Conservation (phyloP, 257 asterid species). For the Coffea eugenioides region DNA sequence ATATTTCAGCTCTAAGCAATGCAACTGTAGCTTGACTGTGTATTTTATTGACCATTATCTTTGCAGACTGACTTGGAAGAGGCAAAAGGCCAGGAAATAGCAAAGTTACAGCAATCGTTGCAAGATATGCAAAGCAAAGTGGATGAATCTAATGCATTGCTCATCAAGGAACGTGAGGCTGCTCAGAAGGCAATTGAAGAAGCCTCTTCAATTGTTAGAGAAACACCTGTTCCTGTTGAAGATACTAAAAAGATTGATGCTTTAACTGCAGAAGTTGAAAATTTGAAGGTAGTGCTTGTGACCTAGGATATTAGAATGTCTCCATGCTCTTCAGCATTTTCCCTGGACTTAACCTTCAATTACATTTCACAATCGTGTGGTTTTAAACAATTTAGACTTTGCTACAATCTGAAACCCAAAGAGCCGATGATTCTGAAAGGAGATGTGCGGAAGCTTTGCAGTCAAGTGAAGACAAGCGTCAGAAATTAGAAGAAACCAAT, state of each 20-base stretch:
- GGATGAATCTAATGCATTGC: constrained; percentile 66
- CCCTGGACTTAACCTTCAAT: neutral
- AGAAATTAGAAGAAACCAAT: constrained; percentile 85
- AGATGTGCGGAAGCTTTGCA: constrained; percentile 58
- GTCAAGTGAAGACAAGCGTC: constrained; percentile 68
- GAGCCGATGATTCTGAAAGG: constrained; percentile 79
- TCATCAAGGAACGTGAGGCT: constrained; percentile 77
- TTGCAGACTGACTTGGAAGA: constrained; percentile 84
- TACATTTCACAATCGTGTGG: constrained; percentile 13
- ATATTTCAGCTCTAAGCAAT: neutral
- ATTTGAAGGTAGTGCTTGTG: constrained; percentile 56
- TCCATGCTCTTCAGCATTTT: constrained; percentile 9
- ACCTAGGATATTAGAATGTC: constrained; percentile 18
- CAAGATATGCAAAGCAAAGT: constrained; percentile 73
- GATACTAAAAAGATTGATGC: constrained; percentile 72
- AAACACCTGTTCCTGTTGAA: constrained; percentile 70
- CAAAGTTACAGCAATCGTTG: constrained; percentile 69
- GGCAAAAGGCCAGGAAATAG: constrained; percentile 63
- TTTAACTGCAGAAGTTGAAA: constrained; percentile 67
- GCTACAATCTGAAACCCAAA: constrained; percentile 65
- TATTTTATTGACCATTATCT: constrained; percentile 18
- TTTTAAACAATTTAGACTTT: constrained; percentile 42
- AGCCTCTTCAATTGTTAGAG: constrained; percentile 67
- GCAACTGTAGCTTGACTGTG: neutral
- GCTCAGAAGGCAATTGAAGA: constrained; percentile 92